Conservation (phyloP, 768 basidiomycete genomes). For the Tulasnella sp. region DNA sequence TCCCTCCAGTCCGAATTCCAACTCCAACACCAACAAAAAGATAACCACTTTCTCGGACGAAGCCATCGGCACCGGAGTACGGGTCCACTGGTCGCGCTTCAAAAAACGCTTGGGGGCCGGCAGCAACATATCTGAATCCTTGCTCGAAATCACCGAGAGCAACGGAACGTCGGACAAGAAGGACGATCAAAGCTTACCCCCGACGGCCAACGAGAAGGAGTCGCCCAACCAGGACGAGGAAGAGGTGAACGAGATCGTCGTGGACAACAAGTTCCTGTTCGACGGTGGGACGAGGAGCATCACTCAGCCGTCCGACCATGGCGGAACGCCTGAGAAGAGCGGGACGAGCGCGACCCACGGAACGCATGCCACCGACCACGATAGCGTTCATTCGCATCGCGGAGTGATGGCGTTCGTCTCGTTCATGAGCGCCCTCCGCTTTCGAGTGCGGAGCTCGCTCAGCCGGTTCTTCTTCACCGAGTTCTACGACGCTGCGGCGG, state of each 20-base stretch:
- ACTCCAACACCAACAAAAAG: constrained; percentile 5
- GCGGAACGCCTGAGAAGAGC: constrained; percentile 26
- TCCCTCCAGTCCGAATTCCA: neutral
- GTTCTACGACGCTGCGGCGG: constrained; percentile 23
- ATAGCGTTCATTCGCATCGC: constrained; percentile 9
- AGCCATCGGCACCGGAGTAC: neutral
- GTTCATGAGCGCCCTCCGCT: constrained; percentile 7
- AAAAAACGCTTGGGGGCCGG: constrained; percentile 25
- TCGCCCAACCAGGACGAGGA: constrained; percentile 26
- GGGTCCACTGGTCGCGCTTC: constrained; percentile 26
- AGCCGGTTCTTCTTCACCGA: constrained; percentile 12
- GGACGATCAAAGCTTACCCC: neutral
- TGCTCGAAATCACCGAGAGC: constrained; percentile 20
- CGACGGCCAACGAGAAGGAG: neutral
- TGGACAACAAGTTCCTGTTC: constrained; percentile 26
- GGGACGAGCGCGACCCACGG: neutral
- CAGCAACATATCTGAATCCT: constrained; percentile 20
- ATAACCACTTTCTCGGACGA: constrained; percentile 14
- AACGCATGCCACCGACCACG: constrained; percentile 12
- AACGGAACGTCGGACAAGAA: neutral
- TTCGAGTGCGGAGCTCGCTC: neutral
- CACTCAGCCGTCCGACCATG: constrained; percentile 28
- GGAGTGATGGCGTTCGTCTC: constrained; percentile 5
- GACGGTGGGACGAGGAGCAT: constrained; percentile 5
- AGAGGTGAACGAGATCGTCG: constrained; percentile 31